Base-by-base conservation (phyloP, 495 filamentous ascomycete species). In the Aspergillus wentii region DNA sequence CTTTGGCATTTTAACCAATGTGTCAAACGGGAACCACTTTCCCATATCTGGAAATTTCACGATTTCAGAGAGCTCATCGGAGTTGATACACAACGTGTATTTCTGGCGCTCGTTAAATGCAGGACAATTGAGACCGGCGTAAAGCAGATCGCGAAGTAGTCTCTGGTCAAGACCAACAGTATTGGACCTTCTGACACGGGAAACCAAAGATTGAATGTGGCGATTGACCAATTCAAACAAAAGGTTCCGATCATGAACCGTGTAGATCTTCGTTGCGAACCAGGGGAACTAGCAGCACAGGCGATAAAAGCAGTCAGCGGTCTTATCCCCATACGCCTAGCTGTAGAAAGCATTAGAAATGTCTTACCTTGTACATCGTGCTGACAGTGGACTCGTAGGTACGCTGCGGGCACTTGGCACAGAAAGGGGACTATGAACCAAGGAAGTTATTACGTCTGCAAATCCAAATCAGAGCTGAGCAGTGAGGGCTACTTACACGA, bases 371-470 rank as follows among this genome's bases (percentile, higher is more conserved):
- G 49, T 75, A 74, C 34, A 92, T 62, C 0, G 80, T 86, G 45
- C 77, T 85, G 44, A 88, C 84, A 52, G 86, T 71, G 26, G 72
- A 81, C 63, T 92, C 86, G 44, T 78, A 90, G 8, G 79, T 74
- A 1, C 86, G 80, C 59, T 88, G 80, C 5, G 76, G 78, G 40
- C 79, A 83, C 38, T 82, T 75, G 19, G 59, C 61, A 3, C 76
- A 69, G 49, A 80, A 89, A 1, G 73, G 72, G 30, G 79, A 80
- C 83, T 88, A 34, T 3, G 31, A 39, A 14, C 29, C 19, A 33
- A 17, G 16, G 35, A 17, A 29, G 31, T 58, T 22, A 54, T 40
- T 25, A 38, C 43, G 30, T 25, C n/a, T 11, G 1, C 14, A n/a
- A 15, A 40, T 10, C 11, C 14, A 14, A 39, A 32, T 49, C 22